phyloP scores from a whole-genome alignment of 768 basidiomycete species.

The Phaeolepiota aurea region DNA sequence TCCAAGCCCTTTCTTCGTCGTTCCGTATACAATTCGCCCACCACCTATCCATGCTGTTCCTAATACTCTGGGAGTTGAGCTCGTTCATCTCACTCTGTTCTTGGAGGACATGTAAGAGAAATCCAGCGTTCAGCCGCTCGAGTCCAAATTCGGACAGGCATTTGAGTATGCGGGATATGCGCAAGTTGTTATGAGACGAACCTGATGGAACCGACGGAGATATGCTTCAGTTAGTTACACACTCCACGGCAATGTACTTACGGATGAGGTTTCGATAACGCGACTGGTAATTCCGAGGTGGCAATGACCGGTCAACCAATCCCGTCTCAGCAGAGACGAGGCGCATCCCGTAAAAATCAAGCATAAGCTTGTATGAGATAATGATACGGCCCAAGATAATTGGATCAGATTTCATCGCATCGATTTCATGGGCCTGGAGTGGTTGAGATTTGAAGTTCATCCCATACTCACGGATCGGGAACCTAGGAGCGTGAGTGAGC shows the following conservation, averaged over 20 bases:
- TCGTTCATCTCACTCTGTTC: conserved; percentile 56
- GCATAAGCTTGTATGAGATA: conserved; percentile 62
- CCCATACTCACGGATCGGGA: conserved; percentile 68
- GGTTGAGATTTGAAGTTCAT: conserved; percentile 64
- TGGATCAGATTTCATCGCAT: conserved; percentile 42
- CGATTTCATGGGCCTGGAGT: conserved; percentile 57
- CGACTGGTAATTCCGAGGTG: conserved; percentile 38
- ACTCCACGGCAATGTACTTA: too few species aligned
- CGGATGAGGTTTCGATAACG: conserved; percentile 60
- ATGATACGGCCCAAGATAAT: conserved; percentile 41
- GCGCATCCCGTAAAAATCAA: conserved; percentile 76
- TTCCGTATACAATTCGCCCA: conserved; percentile 70
- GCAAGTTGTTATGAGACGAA: conserved; percentile 67
- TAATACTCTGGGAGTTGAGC: conserved; percentile 39
- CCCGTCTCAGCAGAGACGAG: conserved; percentile 52
- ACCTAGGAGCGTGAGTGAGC: conserved; percentile 26
- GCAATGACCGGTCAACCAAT: conserved; percentile 41
- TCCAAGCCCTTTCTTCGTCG: conserved; percentile 48
- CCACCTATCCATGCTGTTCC: conserved; percentile 67
- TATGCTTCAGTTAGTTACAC: too few species aligned
- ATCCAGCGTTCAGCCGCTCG: conserved; percentile 55
- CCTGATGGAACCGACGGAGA: conserved; percentile 24
- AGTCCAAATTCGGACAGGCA: conserved; percentile 65
- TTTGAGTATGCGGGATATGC: conserved; percentile 72
- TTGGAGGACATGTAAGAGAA: conserved; percentile 58